Evolutionary conservation across 768 basidiomycete species (phyloP).

Genomic region (Amyloporia xantha): DNA sequence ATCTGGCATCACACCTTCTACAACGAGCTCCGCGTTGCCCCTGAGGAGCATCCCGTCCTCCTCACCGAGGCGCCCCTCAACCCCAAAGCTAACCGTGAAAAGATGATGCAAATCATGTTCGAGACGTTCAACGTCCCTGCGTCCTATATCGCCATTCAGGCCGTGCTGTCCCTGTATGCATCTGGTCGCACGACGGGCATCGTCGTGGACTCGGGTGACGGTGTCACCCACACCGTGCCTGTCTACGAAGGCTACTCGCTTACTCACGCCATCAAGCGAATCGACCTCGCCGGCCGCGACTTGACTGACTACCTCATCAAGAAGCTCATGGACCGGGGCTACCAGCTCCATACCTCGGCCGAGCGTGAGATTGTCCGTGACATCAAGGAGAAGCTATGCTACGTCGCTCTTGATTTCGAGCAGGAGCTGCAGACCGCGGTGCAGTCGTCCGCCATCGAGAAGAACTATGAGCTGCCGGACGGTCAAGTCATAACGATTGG

Average conservation of each 20-base stretch:
- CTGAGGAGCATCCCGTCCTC: slow-evolving; percentile 88
- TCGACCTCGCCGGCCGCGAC: slow-evolving; percentile 62
- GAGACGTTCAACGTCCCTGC: slow-evolving; percentile 93
- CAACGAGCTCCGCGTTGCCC: slow-evolving; percentile 90
- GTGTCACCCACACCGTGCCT: slow-evolving; percentile 66
- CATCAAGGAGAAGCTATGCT: slow-evolving; percentile 80
- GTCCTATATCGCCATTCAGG: slow-evolving; percentile 90
- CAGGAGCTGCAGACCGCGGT: slow-evolving; percentile 68
- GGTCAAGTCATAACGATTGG: slow-evolving; percentile 73
- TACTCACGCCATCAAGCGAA: slow-evolving; percentile 62
- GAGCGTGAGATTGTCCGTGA: slow-evolving; percentile 58
- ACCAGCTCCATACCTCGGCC: slow-evolving; percentile 56
- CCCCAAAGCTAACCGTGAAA: slow-evolving; percentile 89
- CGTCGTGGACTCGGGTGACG: slow-evolving; percentile 68
- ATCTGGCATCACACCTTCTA: slow-evolving; percentile 76
- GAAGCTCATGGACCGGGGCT: slow-evolving; percentile 53
- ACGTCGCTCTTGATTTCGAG: slow-evolving; percentile 67
- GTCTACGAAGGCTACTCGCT: slow-evolving; percentile 70
- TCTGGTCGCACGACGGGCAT: slow-evolving; percentile 70
- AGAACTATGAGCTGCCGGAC: slow-evolving; percentile 67
- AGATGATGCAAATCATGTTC: slow-evolving; percentile 97
- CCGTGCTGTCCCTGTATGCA: slow-evolving; percentile 75
- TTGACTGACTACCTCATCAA: slow-evolving; percentile 53
- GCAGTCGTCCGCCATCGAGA: slow-evolving; percentile 58
- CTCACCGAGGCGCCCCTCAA: slow-evolving; percentile 90